phyloP scores from a whole-genome alignment of 2,329 filamentous ascomycete species.

The Corinectria fuckeliana region DNA sequence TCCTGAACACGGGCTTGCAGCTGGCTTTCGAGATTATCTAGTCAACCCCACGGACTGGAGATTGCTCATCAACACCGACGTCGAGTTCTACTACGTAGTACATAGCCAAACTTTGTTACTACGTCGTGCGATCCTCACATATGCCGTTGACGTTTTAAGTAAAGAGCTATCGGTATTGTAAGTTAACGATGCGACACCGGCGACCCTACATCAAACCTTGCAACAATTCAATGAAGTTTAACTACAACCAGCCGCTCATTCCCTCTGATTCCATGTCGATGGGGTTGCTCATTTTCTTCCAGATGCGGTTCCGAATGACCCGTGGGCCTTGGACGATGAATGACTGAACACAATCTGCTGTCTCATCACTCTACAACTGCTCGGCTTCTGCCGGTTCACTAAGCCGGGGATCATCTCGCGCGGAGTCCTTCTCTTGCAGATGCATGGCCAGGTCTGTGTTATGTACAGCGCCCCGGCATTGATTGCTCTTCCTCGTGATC shows the following conservation, averaged over 20 bases:
- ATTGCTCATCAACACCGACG: background rate
- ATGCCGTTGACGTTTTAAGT: background rate
- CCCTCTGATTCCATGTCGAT: background rate
- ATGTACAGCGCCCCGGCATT: slow-evolving; percentile 6
- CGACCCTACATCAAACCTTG: background rate
- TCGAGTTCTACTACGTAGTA: background rate
- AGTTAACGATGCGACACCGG: background rate
- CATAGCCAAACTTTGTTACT: background rate
- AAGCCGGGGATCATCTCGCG: slow-evolving; percentile 6
- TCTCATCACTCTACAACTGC: background rate
- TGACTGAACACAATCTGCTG: slow-evolving; percentile 11
- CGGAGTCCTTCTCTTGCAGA: slow-evolving; percentile 6
- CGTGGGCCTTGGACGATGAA: slow-evolving; percentile 7
- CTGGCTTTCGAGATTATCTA: background rate
- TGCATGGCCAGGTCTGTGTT: slow-evolving; percentile 6
- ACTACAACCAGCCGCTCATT: background rate
- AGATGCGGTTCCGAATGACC: background rate
- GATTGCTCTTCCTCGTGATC: slow-evolving; percentile 8
- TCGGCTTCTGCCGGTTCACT: background rate
- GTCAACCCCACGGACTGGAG: background rate
- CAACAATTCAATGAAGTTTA: background rate
- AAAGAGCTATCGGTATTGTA: background rate
- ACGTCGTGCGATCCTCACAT: background rate
- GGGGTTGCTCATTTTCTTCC: background rate
- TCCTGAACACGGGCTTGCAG: slow-evolving; percentile 7